Conservation (phyloP, 192 early-diverging fungal genomes). For the Dissophora ornata region DNA sequence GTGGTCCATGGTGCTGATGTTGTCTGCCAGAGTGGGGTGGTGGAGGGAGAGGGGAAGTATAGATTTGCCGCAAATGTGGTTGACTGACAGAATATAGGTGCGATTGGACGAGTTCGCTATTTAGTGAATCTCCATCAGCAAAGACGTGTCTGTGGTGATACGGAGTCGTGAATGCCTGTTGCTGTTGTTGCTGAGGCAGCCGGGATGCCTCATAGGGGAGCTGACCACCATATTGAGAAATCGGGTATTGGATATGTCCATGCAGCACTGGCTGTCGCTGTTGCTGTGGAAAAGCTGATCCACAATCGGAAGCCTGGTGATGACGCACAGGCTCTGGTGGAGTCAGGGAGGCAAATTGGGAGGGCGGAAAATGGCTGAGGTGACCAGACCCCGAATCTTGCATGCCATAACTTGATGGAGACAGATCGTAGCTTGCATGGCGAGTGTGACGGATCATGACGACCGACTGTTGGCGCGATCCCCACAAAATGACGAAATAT, state of each 20-base stretch:
- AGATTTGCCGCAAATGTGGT: slow-evolving; percentile 17
- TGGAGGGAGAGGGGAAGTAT: slow-evolving; percentile 25
- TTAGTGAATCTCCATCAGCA: neutral
- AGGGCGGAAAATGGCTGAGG: neutral
- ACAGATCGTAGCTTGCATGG: slow-evolving; percentile 6
- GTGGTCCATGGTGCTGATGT: no score
- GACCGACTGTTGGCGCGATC: neutral
- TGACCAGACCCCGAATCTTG: neutral
- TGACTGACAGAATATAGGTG: slow-evolving; percentile 20
- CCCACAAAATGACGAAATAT: no score
- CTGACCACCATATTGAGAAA: neutral
- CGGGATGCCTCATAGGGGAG: neutral
- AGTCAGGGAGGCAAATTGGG: neutral
- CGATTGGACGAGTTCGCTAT: neutral
- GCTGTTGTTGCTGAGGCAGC: neutral
- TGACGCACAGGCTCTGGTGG: neutral
- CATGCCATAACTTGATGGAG: neutral
- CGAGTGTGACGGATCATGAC: slow-evolving; percentile 17
- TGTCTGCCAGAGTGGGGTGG: neutral
- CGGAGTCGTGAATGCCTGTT: neutral
- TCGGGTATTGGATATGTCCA: neutral
- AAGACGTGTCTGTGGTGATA: neutral
- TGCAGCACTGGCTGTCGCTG: neutral
- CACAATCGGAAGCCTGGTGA: neutral
- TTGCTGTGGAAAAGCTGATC: neutral